Conservation (phyloP, 148 eudicot genomes). For the Euryodendron excelsum region DNA sequence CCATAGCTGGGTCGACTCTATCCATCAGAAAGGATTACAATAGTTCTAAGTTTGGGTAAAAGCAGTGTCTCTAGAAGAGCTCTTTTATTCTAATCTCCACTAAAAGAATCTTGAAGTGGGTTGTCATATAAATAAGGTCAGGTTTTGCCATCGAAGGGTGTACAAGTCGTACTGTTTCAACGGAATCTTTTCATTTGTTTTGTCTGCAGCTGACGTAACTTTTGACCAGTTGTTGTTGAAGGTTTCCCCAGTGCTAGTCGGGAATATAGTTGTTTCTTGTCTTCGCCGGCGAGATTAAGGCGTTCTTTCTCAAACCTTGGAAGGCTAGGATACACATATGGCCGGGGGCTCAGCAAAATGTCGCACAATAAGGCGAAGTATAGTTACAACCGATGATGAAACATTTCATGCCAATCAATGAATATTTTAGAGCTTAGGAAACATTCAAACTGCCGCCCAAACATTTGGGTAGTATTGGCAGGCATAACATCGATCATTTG, state of each 20-base stretch:
- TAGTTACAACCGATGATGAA: slow-evolving; percentile 5
- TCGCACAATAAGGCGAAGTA: background rate
- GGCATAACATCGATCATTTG: background rate
- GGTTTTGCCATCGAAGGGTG: background rate
- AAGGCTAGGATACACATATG: no score
- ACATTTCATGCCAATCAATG: background rate
- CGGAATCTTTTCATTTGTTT: background rate
- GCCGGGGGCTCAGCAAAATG: background rate
- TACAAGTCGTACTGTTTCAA: background rate
- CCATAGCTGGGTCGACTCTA: background rate
- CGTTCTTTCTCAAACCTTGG: background rate
- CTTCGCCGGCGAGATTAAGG: background rate
- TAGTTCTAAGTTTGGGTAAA: background rate
- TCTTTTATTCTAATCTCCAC: background rate
- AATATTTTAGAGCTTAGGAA: background rate
- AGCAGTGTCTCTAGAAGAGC: background rate
- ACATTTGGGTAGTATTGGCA: background rate
- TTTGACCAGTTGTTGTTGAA: background rate
- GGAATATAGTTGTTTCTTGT: background rate
- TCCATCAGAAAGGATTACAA: background rate
- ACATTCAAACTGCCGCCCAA: slow-evolving; percentile 5
- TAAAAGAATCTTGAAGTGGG: slow-evolving; percentile 1
- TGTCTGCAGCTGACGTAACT: no score
- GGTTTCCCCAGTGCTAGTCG: background rate
- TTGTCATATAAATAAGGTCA: background rate